Base-by-base conservation (phyloP, 2,329 filamentous ascomycete genomes). In the Colletotrichum incanum region DNA sequence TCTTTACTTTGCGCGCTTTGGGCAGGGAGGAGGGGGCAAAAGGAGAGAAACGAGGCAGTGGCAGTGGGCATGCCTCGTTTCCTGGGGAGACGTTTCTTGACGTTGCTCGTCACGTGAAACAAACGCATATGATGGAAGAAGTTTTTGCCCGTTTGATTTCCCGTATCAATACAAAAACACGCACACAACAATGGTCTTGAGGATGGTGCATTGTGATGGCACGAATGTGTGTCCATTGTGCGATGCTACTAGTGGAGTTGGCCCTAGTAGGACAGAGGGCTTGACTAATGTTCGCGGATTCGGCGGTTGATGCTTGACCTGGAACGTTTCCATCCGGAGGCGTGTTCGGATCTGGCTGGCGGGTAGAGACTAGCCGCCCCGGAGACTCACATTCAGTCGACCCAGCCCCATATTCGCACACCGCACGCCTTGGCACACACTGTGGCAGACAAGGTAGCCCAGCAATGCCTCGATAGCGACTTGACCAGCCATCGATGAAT, bases 111-210 rank as follows among this genome's bases (percentile, higher is more conserved):
- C 50, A 23, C 43, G 41, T 39, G 37, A 41, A 62, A 43, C 37
- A 26, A 11, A 50, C 12, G 28, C 41, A 70, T 47, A 60, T 60
- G 70, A 60, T 18, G 41, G 16, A 65, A 34, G 49, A 50, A 14
- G 5, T 7, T 14, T 45, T 70, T 67, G 45, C 45, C 70, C 70
- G 39, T 45, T 64, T 60, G 28, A 55, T 70, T 65, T 64, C 50
- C 37, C 59, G 39, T 60, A 70, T 50, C 47, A 72, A 72, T 72
- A 70, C 70, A 69, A 67, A 72, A 70, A 52, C 59, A 59, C 61
- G 23, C 26, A 64, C 37, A 63, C 34, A 58, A 58, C 39, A 3
- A 9, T n/a, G 14, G 4, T 31, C 34, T 31, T 8, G 5, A 5
- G 5, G 34, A 3, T 12, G 9, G 11, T 41, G n/a, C 34, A 34